Evolutionary conservation across 164 flowering plant genomes (phyloP), one percentile per base, ranked within the genome.

Genomic region (Stephania japonica): DNA sequence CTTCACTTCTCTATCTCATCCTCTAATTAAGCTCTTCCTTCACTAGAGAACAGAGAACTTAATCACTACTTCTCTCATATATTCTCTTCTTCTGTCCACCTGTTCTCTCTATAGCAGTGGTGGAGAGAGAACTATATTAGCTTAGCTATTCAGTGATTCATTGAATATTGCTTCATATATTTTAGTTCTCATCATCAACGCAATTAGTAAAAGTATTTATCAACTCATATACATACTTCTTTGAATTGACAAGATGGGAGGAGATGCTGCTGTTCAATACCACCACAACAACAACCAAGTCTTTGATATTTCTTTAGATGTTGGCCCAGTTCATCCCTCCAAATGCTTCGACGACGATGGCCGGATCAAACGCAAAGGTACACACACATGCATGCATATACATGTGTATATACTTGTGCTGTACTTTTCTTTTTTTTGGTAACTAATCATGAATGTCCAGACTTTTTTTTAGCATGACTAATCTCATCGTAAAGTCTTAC

Each of bases 341-440:
- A 72, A 72, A 63, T 72, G 42, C 68, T 72, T 72, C 23, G 74
- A 72, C 21, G 68, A 72, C 44, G 74, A 72, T 61, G 74, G 74
- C 1, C 73, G 65, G 16, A 23, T 59, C 65, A 71, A 71, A 71
- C 42, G 73, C 26, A 71, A 49, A 16, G 32, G 67, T 42, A 65
- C 8, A 53, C 12, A 19, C 6, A n/a, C 24, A 18, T n/a, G 18
- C 5, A n/a, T 56, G 18, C 23, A 10, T 16, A 56, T n/a, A 10
- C 13, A 64, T 61, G 7, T 61, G 18, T 13, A 19, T 21, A 61
- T 18, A 19, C 24, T 21, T 61, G 21, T 61, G 18, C 4, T 32
- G 38, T 32, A 32, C 4, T 32, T 32, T 32, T 32, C 3, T 27
- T 27, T 27, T 27, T 27, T 32, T 32, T 32, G n/a, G n/a, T n/a